phyloP scores from a whole-genome alignment of 352 stramenopile species.

The Pythium monospermum region DNA sequence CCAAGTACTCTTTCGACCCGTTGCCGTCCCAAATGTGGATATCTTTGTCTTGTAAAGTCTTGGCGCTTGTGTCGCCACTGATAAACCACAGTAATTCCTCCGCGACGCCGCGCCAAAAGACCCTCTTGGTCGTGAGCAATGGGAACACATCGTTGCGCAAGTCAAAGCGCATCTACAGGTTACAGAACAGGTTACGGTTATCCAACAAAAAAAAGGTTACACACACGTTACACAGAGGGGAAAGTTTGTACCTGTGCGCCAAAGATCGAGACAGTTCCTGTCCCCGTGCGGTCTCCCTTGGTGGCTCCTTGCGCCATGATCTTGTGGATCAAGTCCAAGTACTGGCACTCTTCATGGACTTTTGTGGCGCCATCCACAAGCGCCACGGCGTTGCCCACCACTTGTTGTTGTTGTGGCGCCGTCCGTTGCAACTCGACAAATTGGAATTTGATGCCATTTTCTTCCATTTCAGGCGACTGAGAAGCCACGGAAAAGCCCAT shows the following conservation, averaged over 20 bases:
- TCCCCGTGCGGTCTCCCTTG: constrained; percentile 97
- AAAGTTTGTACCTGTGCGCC: constrained; percentile 91
- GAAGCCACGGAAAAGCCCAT: constrained; percentile 40
- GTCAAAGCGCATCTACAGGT: constrained; percentile 88
- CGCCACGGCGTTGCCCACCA: too few relatives aligned
- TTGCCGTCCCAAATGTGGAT: constrained; percentile 99
- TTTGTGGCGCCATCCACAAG: constrained; percentile 13
- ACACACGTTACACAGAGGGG: neutral
- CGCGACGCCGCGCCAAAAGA: constrained; percentile 98
- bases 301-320: constrained; percentile 93
- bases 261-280: constrained; percentile 98
- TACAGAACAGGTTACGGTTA: constrained; percentile 1
- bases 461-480: constrained; percentile 56
- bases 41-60: constrained; percentile 95
- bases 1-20: constrained; percentile 93
- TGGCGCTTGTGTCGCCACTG: constrained; percentile 94
- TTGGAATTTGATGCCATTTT: constrained; percentile 77
- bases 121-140: constrained; percentile 98
- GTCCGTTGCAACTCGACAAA: constrained; percentile 60
- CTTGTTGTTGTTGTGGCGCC: too few relatives aligned
- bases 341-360: constrained; percentile 37
- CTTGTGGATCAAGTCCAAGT: constrained; percentile 92
- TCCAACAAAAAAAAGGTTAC: neutral
- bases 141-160: constrained; percentile 94
- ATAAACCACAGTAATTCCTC: constrained; percentile 99